Evolutionary conservation across 2,329 filamentous ascomycete genomes (phyloP).

Genomic region (Orbilia blumenaviensis): DNA sequence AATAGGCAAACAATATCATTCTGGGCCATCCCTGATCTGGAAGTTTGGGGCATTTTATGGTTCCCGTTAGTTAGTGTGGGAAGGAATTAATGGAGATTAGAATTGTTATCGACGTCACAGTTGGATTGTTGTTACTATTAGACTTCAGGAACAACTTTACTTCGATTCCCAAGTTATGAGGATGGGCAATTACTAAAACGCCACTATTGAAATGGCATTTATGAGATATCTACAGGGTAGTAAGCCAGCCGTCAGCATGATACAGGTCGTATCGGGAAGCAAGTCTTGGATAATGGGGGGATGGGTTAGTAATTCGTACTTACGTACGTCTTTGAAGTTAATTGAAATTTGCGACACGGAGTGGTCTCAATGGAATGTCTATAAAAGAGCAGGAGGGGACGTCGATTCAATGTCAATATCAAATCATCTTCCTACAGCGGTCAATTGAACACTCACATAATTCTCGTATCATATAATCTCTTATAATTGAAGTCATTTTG

Average conservation of each 20-base stretch:
- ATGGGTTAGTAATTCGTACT: neutral
- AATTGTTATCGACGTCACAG: no score
- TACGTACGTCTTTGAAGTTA: neutral
- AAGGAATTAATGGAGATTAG: slow-evolving; percentile 14
- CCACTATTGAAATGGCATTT: no score
- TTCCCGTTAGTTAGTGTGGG: no score
- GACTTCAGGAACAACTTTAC: neutral
- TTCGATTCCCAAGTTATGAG: neutral
- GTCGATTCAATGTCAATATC: neutral
- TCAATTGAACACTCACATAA: neutral
- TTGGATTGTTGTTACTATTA: neutral
- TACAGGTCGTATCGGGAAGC: neutral
- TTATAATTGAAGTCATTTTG: neutral
- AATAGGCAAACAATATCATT: neutral
- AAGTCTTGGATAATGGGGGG: neutral
- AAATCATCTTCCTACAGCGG: neutral
- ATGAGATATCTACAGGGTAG: neutral
- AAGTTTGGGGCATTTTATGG: neutral
- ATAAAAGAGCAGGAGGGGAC: neutral
- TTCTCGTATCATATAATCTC: neutral
- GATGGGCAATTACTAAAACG: neutral
- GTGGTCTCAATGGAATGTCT: neutral
- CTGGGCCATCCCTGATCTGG: neutral
- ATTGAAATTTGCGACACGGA: no score
- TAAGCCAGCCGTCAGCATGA: neutral